Evolutionary conservation across 2,329 filamentous ascomycete species (phyloP), one percentile per base, ranked within the genome.

Genomic region (Aspergillus sp.): DNA sequence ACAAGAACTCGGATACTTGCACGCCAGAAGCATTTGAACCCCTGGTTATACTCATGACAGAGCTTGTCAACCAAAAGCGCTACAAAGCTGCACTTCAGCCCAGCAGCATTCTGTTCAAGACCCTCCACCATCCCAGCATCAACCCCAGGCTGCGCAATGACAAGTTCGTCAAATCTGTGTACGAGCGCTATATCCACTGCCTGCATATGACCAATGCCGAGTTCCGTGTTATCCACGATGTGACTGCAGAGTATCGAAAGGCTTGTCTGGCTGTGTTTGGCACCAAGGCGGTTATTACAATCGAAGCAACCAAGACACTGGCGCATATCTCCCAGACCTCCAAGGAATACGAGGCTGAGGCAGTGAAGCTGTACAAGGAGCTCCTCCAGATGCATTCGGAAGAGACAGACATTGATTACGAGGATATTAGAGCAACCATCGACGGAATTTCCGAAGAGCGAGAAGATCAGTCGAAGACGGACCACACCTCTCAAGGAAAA

Each of bases 1-100:
- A 77, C 65, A 76, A 76, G 61, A 67, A 70, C 27, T 63, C 70
- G 0, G 61, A 69, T 6, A 64, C 58, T 14, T 72, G 70, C 59
- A 68, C 71, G n/a, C 66, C 66, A 0, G 74, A 76, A 6, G 74
- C 75, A 1, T 69, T 78, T 25, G 71, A 77, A 60, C 70, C 75
- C 1, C 57, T 76, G 7, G 52, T 72, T 8, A 69, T 74, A 39
- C 71, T 78, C 2, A 68, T 70, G 3, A 73, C 67, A 2, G 74
- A 77, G 55, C 65, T 76, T 3, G 72, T 68, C 64, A 72, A 64
- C 44, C 73, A 74, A 55, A 73, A 63, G 14, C 70, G 67, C 2
- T 75, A 73, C 59, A 62, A 68, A 0, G 76, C 77, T 15, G 74
- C 74, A 2, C 53, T 75, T 19, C 57, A 61, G 0, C 70, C 70